Percentiles rank a stretch among this genome's conserved stretches.
Conservation (phyloP, 129 eudicot species). For the Centella asiatica region DNA sequence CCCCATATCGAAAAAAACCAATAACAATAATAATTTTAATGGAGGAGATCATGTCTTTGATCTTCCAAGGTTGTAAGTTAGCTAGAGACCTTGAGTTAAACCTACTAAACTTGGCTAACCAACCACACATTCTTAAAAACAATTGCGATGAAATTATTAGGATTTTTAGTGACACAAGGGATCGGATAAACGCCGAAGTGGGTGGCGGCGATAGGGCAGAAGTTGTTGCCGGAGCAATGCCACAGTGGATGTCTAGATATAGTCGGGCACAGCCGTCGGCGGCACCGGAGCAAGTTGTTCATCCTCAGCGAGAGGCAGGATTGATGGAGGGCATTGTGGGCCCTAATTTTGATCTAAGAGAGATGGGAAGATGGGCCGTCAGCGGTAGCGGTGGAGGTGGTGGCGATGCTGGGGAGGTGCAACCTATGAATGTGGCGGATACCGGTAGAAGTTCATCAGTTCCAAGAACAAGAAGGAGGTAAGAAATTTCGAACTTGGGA, state of each 20-base stretch:
- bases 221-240: conserved; percentile 21
- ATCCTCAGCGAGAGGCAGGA: not conserved
- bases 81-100: conserved; percentile 55
- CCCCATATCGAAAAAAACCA: not conserved
- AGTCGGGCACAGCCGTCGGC: conserved; percentile 10
- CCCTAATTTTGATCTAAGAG: not conserved
- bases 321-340: not conserved
- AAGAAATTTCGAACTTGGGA: not conserved
- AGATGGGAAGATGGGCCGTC: conserved; percentile 10
- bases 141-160: conserved; percentile 55
- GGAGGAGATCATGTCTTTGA: conserved; percentile 45
- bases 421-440: conserved; percentile 13
- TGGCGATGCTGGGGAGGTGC: not conserved
- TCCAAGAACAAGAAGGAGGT: conserved; percentile 66
- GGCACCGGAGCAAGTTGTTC: conserved; percentile 29
- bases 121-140: conserved; percentile 29
- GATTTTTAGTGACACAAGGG: conserved; percentile 36
- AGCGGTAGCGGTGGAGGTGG: conserved; percentile 4
- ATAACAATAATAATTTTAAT: conserved; percentile 7
- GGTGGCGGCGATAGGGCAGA: conserved; percentile 19
- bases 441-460: conserved; percentile 19
- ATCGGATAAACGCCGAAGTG: conserved; percentile 25
- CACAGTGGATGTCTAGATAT: conserved; percentile 41
- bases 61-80: conserved; percentile 45
- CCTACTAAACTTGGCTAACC: conserved; percentile 42